Conservation (phyloP, 2,329 filamentous ascomycete species). For the Fusarium ramigenum region DNA sequence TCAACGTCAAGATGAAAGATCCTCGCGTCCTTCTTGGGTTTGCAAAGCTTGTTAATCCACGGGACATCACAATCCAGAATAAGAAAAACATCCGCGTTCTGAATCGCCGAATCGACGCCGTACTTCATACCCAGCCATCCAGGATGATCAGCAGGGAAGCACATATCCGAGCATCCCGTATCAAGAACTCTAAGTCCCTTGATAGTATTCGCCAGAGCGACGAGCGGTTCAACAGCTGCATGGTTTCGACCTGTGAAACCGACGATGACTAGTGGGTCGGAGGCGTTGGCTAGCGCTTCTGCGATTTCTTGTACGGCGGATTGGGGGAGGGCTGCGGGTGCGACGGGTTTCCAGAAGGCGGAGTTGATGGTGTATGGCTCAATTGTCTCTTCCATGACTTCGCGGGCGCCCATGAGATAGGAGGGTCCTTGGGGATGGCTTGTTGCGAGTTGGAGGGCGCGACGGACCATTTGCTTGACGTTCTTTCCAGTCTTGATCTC, state of each 20-base stretch:
- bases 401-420: conserved; percentile 42
- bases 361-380: conserved; percentile 7
- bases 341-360: not conserved
- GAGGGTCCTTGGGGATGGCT: conserved; percentile 40
- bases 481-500: conserved; percentile 21
- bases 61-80: conserved; percentile 29
- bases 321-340: not conserved
- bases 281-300: not conserved
- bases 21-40: not conserved
- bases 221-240: conserved; percentile 7
- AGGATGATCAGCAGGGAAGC: conserved; percentile 28
- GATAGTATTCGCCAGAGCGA: not conserved
- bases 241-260: conserved; percentile 14
- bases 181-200: conserved; percentile 12
- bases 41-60: conserved; percentile 19
- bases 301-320: conserved; percentile 5
- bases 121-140: conserved; percentile 17
- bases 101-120: not conserved
- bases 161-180: conserved; percentile 23
- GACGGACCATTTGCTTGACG: conserved; percentile 10
- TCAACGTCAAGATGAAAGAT: conserved; percentile 26
- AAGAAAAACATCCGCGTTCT: conserved; percentile 10
- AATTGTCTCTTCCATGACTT: conserved; percentile 38
- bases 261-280: conserved; percentile 12
- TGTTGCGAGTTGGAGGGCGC: conserved; percentile 35